Percentiles rank a stretch among this genome's conserved stretches.
These are phyloP conservation scores for Trametes maxima DNA, from an alignment of 768 basidiomycete genomes.

Conservation along the genomic window DNA sequence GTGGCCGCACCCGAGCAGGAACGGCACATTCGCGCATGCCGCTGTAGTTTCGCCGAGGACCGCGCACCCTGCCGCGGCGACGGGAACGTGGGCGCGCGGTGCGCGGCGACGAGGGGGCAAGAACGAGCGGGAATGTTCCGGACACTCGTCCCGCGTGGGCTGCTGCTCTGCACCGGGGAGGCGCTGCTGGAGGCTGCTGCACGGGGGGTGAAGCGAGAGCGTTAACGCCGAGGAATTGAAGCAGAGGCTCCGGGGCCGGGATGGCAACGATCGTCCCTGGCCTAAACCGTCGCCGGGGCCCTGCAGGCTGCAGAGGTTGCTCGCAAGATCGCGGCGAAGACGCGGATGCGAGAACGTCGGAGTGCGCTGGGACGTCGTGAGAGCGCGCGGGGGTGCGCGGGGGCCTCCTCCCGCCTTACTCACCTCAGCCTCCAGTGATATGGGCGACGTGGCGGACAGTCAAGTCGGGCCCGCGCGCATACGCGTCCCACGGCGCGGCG, in stretches of 20 bases:
- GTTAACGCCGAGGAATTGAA: slow-evolving; percentile 1
- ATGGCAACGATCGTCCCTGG: slow-evolving; percentile 17
- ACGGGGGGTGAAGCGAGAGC: not conserved
- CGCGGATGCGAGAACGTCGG: slow-evolving; percentile 17
- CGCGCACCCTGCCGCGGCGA: not conserved
- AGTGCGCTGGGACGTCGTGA: slow-evolving; percentile 1
- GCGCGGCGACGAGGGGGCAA: not conserved
- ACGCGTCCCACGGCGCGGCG: not conserved
- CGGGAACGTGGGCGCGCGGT: not conserved
- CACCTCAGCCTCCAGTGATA: not conserved
- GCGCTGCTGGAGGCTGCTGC: not conserved
- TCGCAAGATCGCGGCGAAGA: not conserved
- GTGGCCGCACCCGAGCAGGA: not conserved
- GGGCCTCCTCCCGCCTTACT: slow-evolving; percentile 10
- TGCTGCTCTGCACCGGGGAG: not conserved
- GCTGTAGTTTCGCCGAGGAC: not conserved
- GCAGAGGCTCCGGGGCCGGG: not conserved
- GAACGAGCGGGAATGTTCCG: not conserved
- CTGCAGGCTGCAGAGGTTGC: not conserved
- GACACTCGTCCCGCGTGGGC: not conserved
- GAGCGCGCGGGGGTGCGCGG: slow-evolving; percentile 14
- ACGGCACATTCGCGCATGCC: not conserved
- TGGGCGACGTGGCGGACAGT: slow-evolving; percentile 11
- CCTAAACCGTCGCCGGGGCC: not conserved
- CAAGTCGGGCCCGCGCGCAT: not conserved